Base-by-base conservation (phyloP, 2,329 filamentous ascomycete genomes). In the Nothophaeocryptopus gaeumannii region DNA sequence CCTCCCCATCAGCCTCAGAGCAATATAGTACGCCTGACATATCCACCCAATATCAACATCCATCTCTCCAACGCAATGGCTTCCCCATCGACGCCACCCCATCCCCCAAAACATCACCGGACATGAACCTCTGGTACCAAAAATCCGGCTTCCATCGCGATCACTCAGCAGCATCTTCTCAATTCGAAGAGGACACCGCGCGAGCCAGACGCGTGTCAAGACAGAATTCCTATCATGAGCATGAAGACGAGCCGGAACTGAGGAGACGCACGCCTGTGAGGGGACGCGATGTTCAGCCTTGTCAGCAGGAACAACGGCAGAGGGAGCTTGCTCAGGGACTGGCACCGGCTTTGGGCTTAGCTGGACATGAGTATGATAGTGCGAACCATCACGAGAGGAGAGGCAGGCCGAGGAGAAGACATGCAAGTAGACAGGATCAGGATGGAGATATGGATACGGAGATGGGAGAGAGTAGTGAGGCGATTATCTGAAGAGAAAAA, bases 161-260 rank as follows among this genome's bases (percentile, higher is more conserved):
- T 8, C 35, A 35, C 7, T 26, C 11, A 48, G 38, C 32, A 33
- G 16, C 5, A 26, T 26, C 20, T 7, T 26, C 20, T 26, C 20
- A 26, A 26, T 48, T 48, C n/a, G 45, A 48, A 9, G 45, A 40
- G 20, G 45, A 48, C n/a, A 41, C 38, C 10, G 31, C 38, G 4
- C 45, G 37, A 30, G 38, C 38, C 31, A 48, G 38, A 37, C 38
- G 13, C 10, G 35, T 36, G 20, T 32, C 45, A 10, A 10, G 45
- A 30, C 39, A 29, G 8, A 14, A 34, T 11, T 47, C 36, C 11
- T 35, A 5, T 5, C 29, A 26, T 26, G 20, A 38, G n/a, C n/a
- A 39, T n/a, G 30, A 41, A 14, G 32, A 33, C 1, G 42, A 38
- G 8, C 45, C 45, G 7, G 8, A 30, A 3, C 32, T 26, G 20